These are phyloP conservation scores for Echinosophora koreensis DNA, from an alignment of 306 rosid species.

Conservation along the genomic window DNA sequence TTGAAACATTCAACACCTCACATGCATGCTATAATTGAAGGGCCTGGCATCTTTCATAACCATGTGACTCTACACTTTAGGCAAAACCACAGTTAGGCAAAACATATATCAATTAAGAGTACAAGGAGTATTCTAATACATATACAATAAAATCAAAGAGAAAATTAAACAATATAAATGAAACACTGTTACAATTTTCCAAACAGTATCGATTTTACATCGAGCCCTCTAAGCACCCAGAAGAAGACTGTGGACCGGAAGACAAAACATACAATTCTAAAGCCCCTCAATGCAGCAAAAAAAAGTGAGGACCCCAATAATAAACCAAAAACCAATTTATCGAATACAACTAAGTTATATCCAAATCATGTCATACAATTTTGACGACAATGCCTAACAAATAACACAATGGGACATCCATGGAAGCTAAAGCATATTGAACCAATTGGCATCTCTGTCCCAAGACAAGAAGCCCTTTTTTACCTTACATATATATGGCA, in stretches of 20 bases:
- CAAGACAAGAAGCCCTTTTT: constrained; percentile 4
- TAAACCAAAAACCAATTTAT: too few species aligned
- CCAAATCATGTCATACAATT: not conserved
- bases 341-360: not conserved
- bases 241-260: too few species aligned
- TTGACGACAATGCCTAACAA: constrained; percentile 1
- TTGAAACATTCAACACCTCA: not conserved
- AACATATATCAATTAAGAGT: too few species aligned
- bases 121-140: too few species aligned
- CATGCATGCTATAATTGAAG: constrained; percentile 39
- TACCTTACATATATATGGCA: not conserved
- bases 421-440: not conserved
- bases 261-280: too few species aligned
- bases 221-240: too few species aligned
- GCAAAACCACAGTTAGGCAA: not conserved
- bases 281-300: too few species aligned
- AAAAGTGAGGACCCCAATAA: too few species aligned
- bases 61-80: constrained; percentile 3
- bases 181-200: too few species aligned
- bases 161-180: too few species aligned
- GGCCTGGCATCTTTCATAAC: constrained; percentile 12
- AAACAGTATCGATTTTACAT: too few species aligned
- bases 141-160: too few species aligned
- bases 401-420: not conserved
- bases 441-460: not conserved